These are phyloP conservation scores for Coniferiporia sulphurascens DNA, from an alignment of 1,284 basidiomycete species.

Conservation along the genomic window DNA sequence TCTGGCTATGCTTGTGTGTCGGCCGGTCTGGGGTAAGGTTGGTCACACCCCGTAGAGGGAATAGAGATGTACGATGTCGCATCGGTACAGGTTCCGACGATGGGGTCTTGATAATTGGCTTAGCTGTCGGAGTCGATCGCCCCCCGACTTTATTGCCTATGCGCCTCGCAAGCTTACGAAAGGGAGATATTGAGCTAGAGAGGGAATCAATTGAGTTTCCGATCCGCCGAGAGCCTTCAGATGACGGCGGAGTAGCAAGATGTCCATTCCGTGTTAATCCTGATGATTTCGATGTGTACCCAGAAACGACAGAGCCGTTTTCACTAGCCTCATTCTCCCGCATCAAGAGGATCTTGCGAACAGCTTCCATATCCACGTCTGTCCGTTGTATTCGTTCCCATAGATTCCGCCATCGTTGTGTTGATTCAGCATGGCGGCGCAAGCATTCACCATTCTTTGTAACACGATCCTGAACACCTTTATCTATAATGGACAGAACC, in stretches of 20 bases:
- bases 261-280: conserved; percentile 39
- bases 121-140: conserved; percentile 40
- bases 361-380: conserved; percentile 76
- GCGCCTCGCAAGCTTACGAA: conserved; percentile 68
- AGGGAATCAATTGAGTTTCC: conserved; percentile 47
- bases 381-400: conserved; percentile 72
- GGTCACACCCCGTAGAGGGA: conserved; percentile 37
- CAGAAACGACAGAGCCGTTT: conserved; percentile 61
- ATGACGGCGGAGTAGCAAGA: conserved; percentile 56
- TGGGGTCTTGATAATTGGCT: conserved; percentile 39
- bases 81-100: conserved; percentile 51
- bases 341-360: conserved; percentile 55
- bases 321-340: conserved; percentile 58
- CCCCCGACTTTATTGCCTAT: conserved; percentile 40
- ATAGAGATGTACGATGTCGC: conserved; percentile 56
- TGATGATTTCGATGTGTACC: conserved; percentile 36
- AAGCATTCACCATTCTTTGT: conserved; percentile 95
- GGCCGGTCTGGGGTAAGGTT: conserved; percentile 53
- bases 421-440: conserved; percentile 80
- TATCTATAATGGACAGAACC: conserved; percentile 90
- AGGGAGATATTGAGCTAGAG: conserved; percentile 71
- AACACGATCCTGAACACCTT: conserved; percentile 83
- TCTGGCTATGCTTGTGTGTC: conserved; percentile 63
- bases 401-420: conserved; percentile 76
- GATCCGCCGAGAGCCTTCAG: conserved; percentile 36